Evolutionary conservation across 139 green algal genomes (phyloP), one percentile per base, ranked within the genome.

Genomic region (Marvania coccoides): DNA sequence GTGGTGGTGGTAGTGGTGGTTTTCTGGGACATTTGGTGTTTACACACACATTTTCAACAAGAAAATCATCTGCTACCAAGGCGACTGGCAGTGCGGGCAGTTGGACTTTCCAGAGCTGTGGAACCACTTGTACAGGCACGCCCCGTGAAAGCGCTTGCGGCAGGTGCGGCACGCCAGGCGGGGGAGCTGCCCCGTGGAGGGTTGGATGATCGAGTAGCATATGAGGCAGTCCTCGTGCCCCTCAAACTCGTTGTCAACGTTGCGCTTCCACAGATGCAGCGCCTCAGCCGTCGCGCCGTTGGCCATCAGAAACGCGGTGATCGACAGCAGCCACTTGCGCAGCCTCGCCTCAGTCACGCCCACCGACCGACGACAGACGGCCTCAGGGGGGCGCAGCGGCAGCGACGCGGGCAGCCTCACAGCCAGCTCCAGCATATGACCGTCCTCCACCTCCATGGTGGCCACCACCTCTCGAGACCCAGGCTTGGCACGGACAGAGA

Each of bases 41-140:
- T n/a, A n/a, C n/a, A n/a, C 42, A 28, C 19, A 51, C 42, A 51
- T 51, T 51, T 19, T 19, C 42, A 51, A 19, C 19, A 60, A 48
- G 14, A 48, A 31, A 48, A 13, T 30, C 45, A 33, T 53, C 23
- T 6, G n/a, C 35, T 60, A 84, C 86, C 86, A 95, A 1, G 79
- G 83, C 4, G 54, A 74, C 69, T 96, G 90, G 75, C 94, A 99
- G 58, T 97, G 88, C 23, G 92, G 91, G 72, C 94, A 98, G 23
- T 63, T 84, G 57, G 71, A 87, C 82, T 97, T 97, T 51, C 73
- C 77, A 12, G 70, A 83, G 55, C 70, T 85, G 59, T 78, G 82
- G 76, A 98, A 98, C 93, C 93, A 98, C 76, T 95, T 95, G 77
- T 93, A 97, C 29, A 99, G 75, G 76, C 94, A 99, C 4, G 74